Evolutionary conservation across 306 rosid genomes (phyloP).

Genomic region (Cicer chorassanicum): DNA sequence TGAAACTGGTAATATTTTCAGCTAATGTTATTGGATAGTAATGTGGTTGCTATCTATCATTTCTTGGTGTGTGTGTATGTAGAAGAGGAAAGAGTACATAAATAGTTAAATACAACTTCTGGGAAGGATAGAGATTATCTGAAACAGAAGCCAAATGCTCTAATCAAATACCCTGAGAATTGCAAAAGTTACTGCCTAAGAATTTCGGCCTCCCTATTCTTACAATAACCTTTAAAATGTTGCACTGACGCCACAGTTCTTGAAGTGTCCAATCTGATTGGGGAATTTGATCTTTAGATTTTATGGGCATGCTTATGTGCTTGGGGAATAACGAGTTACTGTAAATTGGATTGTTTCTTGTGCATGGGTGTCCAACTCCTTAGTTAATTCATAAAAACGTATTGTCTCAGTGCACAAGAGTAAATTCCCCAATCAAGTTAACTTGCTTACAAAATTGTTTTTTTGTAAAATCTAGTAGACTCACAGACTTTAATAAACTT

Average conservation of each 20-base stretch:
- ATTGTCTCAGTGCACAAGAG: no score
- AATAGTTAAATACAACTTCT: slow-evolving; percentile 8
- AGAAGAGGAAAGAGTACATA: slow-evolving; percentile 24
- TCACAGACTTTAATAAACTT: background rate
- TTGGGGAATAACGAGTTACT: slow-evolving; percentile 29
- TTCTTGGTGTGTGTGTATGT: slow-evolving; percentile 7
- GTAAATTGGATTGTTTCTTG: slow-evolving; percentile 23
- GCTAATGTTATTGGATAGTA: slow-evolving; percentile 42
- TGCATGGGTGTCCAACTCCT: background rate
- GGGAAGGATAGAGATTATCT: slow-evolving; percentile 23
- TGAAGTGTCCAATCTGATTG: slow-evolving; percentile 6
- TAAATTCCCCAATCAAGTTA: background rate
- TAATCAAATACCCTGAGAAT: slow-evolving; percentile 24
- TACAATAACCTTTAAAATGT: background rate
- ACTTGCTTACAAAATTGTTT: background rate
- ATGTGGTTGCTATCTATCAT: slow-evolving; percentile 32
- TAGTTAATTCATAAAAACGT: background rate
- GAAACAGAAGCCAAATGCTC: slow-evolving; percentile 33
- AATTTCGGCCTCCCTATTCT: slow-evolving; percentile 20
- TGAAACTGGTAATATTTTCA: slow-evolving; percentile 72
- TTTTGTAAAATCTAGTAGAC: background rate
- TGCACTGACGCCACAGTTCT: slow-evolving; percentile 7
- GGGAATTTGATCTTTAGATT: slow-evolving; percentile 30
- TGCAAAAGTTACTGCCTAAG: background rate
- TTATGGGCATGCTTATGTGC: slow-evolving; percentile 25